These are phyloP conservation scores for Psilocybe tampanensis DNA, from an alignment of 768 basidiomycete species.

Conservation along the genomic window DNA sequence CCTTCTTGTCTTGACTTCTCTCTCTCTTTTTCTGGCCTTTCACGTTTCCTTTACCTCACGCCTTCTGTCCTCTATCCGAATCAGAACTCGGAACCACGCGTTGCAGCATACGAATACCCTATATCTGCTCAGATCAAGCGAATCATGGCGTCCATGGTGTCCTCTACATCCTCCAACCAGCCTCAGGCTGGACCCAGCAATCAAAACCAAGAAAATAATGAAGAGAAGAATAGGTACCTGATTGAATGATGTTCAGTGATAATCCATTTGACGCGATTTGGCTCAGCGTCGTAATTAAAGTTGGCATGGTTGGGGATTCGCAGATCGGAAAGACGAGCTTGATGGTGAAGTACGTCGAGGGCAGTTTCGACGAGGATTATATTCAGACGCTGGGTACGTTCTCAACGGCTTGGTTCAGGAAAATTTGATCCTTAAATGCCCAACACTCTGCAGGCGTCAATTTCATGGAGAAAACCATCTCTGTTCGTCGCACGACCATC, in stretches of 20 bases:
- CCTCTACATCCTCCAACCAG: slow-evolving; percentile 43
- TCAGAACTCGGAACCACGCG: slow-evolving; percentile 20
- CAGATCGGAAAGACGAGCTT: slow-evolving; percentile 99
- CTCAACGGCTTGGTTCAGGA: slow-evolving; percentile 6
- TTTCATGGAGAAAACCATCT: slow-evolving; percentile 99
- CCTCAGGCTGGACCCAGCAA: slow-evolving; percentile 51
- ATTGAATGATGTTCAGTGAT: slow-evolving; percentile 3
- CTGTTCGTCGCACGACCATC: slow-evolving; percentile 96
- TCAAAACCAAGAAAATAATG: slow-evolving; percentile 60
- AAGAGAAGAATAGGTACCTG: slow-evolving; percentile 72
- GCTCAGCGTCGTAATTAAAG: slow-evolving; percentile 90
- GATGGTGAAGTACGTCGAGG: slow-evolving; percentile 99
- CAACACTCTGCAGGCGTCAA: slow-evolving; percentile 76
- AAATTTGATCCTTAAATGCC: background rate
- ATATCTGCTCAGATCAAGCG: slow-evolving; percentile 19
- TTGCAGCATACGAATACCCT: slow-evolving; percentile 17
- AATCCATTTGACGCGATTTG: background rate
- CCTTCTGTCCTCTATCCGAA: slow-evolving; percentile 13
- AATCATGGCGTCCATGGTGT: slow-evolving; percentile 53
- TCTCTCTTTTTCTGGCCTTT: slow-evolving; percentile 32
- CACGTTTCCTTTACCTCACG: slow-evolving; percentile 21
- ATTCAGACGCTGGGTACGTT: slow-evolving; percentile 96
- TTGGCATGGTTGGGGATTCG: slow-evolving; percentile 99
- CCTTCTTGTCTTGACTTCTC: slow-evolving; percentile 40
- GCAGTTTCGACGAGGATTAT: slow-evolving; percentile 98